Base-by-base conservation (phyloP, 177 flowering plant genomes). In the Telopea speciosissima region DNA sequence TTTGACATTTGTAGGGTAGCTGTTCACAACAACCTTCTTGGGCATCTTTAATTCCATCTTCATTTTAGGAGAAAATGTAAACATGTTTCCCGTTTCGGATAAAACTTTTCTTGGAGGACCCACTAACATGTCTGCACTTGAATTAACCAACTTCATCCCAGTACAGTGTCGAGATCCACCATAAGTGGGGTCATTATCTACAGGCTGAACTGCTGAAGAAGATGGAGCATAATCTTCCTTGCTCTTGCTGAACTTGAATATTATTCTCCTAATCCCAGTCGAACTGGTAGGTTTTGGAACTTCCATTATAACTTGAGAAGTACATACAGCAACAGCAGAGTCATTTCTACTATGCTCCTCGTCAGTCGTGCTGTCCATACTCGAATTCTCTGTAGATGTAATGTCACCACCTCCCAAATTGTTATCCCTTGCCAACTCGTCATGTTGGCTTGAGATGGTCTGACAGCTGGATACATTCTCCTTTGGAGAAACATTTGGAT, bases 261-360 rank as follows among this genome's bases (percentile, higher is more conserved):
- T 90, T 68, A 91, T 84, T 76, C 85, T 90, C 67, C 88, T 83
- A 59, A 90, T 79, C 61, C 97, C 95, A 68, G 88, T 66, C 1
- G 87, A 67, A 45, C 80, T 75, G 16, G 71, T 76, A 75, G 84
- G 83, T 73, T 90, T 78, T 1, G 90, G 87, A 69, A 79, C 82
- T 80, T 88, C 95, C 76, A 85, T 68, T 8, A 84, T 78, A 69
- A 90, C 85, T 66, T 75, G 69, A n/a, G 88, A 74, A 3, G 77
- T 76, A 24, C 83, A 67, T 1, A 58, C 79, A 62, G 73, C 62
- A 68, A 25, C 74, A 44, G 81, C 62, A 1, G 62, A 45, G 26
- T 71, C 81, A 65, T 75, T 65, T 62, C 62, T 74, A 45, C 78
- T 61, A 62, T 68, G 74, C 26, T 79, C 86, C 63, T 74, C 86